Evolutionary conservation across 2,329 filamentous ascomycete genomes (phyloP).

Genomic region (Aspergillus hiratsukae): DNA sequence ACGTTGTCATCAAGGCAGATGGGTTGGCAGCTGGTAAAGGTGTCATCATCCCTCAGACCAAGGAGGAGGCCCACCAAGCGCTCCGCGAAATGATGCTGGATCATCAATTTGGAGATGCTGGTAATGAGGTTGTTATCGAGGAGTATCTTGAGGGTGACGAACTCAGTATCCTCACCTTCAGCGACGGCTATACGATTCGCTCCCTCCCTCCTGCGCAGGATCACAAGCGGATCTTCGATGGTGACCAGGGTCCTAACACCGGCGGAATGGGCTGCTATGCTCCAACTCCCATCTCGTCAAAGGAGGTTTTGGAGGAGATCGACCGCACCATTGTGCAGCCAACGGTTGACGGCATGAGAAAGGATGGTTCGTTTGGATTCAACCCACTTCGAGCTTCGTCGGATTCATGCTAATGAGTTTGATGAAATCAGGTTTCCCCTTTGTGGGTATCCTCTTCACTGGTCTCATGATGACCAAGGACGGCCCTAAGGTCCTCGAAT

Average conservation of each 20-base stretch:
- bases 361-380: slow-evolving; percentile 61
- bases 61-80: slow-evolving; percentile 75
- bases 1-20: slow-evolving; percentile 88
- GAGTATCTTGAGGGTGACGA: slow-evolving; percentile 91
- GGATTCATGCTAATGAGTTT: background rate
- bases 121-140: slow-evolving; percentile 90
- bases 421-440: slow-evolving; percentile 32
- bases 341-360: slow-evolving; percentile 81
- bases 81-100: slow-evolving; percentile 88
- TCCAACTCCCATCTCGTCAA: slow-evolving; percentile 74
- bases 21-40: slow-evolving; percentile 93
- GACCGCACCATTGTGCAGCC: slow-evolving; percentile 81
- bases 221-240: slow-evolving; percentile 91
- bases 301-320: slow-evolving; percentile 70
- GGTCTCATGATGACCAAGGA: slow-evolving; percentile 87
- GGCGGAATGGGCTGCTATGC: slow-evolving; percentile 98
- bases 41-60: slow-evolving; percentile 79
- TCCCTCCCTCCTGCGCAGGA: slow-evolving; percentile 90
- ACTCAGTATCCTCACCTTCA: slow-evolving; percentile 85
- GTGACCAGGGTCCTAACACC: slow-evolving; percentile 86
- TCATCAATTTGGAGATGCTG: slow-evolving; percentile 79
- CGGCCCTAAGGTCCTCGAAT: slow-evolving; percentile 81
- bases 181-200: slow-evolving; percentile 78
- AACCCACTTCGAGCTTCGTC: slow-evolving; percentile 67
- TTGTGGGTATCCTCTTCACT: slow-evolving; percentile 43